A percentile compares a stretch with the other conserved stretches of the same genome.
Evolutionary conservation across 176 grass and related monocot genomes (phyloP).

Genomic region (Oryza meridionalis): DNA sequence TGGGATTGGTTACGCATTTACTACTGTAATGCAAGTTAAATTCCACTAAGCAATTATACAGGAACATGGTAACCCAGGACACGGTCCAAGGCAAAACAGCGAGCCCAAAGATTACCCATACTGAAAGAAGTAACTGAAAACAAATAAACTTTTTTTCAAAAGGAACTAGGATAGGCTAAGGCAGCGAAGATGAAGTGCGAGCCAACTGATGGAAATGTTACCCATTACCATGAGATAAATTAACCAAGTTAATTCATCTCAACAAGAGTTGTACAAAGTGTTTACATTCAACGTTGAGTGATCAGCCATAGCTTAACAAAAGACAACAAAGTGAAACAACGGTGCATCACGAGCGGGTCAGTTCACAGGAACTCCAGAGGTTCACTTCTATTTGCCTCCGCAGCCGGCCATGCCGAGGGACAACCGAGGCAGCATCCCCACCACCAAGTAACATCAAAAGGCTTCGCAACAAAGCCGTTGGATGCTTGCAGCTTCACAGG

Average conservation of each 20-base stretch:
- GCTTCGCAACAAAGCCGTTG: not conserved
- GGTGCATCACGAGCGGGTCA: not conserved
- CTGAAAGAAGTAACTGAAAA: not conserved
- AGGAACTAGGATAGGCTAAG: not conserved
- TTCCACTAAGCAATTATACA: no score
- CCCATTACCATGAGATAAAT: not conserved
- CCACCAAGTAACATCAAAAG: not conserved
- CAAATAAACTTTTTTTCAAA: not conserved
- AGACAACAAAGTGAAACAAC: not conserved
- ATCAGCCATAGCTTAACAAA: not conserved
- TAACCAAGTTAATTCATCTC: not conserved
- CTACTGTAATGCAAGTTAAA: no score
- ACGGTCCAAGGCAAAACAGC: no score
- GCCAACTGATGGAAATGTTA: not conserved
- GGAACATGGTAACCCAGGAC: no score
- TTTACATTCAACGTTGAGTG: not conserved
- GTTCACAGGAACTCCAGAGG: not conserved
- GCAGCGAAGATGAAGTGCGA: not conserved
- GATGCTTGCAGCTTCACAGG: not conserved
- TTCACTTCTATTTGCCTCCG: not conserved
- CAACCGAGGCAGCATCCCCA: slow-evolving; percentile 26
- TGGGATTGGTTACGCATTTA: no score
- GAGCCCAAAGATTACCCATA: not conserved
- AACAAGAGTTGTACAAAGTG: not conserved
- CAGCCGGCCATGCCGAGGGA: not conserved